Percentiles rank a stretch among this genome's conserved stretches.
Conservation (phyloP, 2,329 filamentous ascomycete genomes). For the Arthrinium phaeospermum region DNA sequence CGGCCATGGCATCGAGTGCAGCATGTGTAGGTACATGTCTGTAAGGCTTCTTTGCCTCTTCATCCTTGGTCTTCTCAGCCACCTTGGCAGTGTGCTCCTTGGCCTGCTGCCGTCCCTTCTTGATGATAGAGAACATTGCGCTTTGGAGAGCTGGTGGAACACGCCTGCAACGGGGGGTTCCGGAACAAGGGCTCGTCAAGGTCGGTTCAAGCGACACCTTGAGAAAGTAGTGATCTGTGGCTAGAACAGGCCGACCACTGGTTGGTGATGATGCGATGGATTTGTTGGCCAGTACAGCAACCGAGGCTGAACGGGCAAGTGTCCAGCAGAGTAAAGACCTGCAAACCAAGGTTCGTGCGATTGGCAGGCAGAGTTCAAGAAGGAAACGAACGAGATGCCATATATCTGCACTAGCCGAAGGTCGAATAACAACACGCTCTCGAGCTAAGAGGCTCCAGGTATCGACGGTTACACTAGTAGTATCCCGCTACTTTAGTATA, state of each 20-base stretch:
- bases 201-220: neutral
- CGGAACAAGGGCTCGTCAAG: neutral
- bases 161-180: neutral
- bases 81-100: slow-evolving; percentile 57
- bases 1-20: slow-evolving; percentile 60
- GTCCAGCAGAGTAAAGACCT: neutral
- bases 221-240: neutral
- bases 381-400: neutral
- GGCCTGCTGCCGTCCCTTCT: slow-evolving; percentile 57
- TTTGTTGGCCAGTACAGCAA: neutral
- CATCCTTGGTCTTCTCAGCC: slow-evolving; percentile 54
- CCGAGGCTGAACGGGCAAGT: neutral
- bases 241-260: neutral
- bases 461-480: slow-evolving; percentile 6
- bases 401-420: neutral
- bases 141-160: slow-evolving; percentile 32
- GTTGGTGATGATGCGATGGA: neutral
- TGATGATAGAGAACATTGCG: slow-evolving; percentile 64
- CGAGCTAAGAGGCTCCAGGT: neutral
- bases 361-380: neutral
- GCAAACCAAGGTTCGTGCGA: neutral
- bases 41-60: slow-evolving; percentile 55
- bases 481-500: slow-evolving; percentile 1
- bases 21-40: slow-evolving; percentile 68
- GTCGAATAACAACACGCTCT: neutral